Evolutionary conservation across 2,329 filamentous ascomycete genomes (phyloP).

Genomic region (Botrytis hyacinthi): DNA sequence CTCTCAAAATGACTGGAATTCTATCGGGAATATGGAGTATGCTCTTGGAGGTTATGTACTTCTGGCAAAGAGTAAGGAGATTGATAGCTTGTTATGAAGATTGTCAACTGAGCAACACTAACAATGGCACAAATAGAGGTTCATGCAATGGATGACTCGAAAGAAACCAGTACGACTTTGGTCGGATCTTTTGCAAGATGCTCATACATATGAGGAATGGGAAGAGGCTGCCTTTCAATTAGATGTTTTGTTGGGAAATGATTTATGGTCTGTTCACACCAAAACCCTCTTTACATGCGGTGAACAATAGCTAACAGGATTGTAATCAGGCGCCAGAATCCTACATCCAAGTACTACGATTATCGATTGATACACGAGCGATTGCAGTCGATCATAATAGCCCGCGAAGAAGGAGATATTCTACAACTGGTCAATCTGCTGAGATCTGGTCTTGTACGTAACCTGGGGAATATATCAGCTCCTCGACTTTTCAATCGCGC

Average conservation of each 20-base stretch:
- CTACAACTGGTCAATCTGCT: conserved; percentile 75
- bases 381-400: conserved; percentile 66
- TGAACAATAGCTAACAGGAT: background rate
- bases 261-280: conserved; percentile 63
- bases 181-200: conserved; percentile 62
- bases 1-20: conserved; percentile 33
- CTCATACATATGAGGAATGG: conserved; percentile 79
- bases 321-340: conserved; percentile 69
- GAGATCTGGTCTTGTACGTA: conserved; percentile 75
- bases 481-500: conserved; percentile 79
- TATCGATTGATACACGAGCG: conserved; percentile 80
- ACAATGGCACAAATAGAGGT: conserved; percentile 51
- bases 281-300: background rate
- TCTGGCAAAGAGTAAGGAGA: conserved; percentile 57
- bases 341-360: conserved; percentile 79
- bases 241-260: conserved; percentile 77
- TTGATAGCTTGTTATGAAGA: conserved; percentile 1
- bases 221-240: conserved; percentile 77
- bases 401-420: conserved; percentile 69
- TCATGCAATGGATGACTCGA: conserved; percentile 64
- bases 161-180: conserved; percentile 65
- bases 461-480: conserved; percentile 86
- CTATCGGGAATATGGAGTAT: conserved; percentile 52
- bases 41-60: conserved; percentile 58
- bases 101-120: conserved; percentile 2